Percentiles rank a stretch among this genome's conserved stretches.
Conservation (phyloP, 805 yeast species). For the Yamadazyma insecticola region DNA sequence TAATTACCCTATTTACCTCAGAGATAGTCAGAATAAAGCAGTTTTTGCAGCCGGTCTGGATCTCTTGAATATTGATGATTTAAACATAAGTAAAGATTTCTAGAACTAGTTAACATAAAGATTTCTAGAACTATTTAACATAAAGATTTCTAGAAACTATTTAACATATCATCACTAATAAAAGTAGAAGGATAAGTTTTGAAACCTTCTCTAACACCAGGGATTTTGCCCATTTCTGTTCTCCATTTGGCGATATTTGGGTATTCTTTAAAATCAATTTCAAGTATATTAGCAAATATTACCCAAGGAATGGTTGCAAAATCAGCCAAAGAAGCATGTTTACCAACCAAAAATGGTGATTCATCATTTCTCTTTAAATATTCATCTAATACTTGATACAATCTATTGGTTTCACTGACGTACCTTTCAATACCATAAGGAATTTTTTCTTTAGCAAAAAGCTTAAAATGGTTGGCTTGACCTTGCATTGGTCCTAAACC, state of each 20-base stretch:
- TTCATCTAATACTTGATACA: slow-evolving; percentile 50
- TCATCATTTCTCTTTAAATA: slow-evolving; percentile 42
- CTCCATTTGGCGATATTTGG: slow-evolving; percentile 41
- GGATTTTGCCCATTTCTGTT: slow-evolving; percentile 24
- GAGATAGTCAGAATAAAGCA: slow-evolving; percentile 47
- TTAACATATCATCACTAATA: no score
- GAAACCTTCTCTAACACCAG: slow-evolving; percentile 30
- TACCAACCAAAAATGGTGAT: slow-evolving; percentile 50
- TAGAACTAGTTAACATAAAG: no score
- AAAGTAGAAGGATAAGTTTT: slow-evolving; percentile 16
- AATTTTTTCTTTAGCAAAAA: slow-evolving; percentile 45
- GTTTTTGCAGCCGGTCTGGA: slow-evolving; percentile 48
- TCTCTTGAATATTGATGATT: slow-evolving; percentile 59
- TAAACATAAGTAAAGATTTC: no score
- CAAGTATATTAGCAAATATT: slow-evolving; percentile 7
- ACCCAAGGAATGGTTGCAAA: slow-evolving; percentile 47
- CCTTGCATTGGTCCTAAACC: slow-evolving; percentile 61
- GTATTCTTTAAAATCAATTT: slow-evolving; percentile 31
- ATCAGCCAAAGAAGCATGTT: slow-evolving; percentile 58
- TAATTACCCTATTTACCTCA: slow-evolving; percentile 51
- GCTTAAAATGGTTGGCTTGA: slow-evolving; percentile 47
- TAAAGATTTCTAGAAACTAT: no score
- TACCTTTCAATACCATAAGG: slow-evolving; percentile 54
- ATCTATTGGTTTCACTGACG: slow-evolving; percentile 45
- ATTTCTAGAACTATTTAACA: no score